These are phyloP conservation scores for Leishmania braziliensis DNA, from an alignment of 208 protist genomes.

Conservation along the genomic window DNA sequence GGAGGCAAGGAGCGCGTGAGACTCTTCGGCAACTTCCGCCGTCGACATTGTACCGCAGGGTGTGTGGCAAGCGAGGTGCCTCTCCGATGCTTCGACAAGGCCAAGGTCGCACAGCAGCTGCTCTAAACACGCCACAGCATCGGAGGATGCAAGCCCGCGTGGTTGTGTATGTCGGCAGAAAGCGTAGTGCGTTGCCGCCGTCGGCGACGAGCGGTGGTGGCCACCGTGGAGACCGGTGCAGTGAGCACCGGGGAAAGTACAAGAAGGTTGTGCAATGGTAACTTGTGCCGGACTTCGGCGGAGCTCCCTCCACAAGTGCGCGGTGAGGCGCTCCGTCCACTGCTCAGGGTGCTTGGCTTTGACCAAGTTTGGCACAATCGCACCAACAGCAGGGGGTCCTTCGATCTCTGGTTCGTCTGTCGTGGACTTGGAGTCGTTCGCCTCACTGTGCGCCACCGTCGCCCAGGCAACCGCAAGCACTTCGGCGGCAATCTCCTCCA, in stretches of 20 bases:
- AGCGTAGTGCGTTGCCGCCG: background rate
- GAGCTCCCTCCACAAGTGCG: constrained; percentile 5
- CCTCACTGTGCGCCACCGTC: background rate
- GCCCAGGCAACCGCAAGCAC: background rate
- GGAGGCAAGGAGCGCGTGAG: constrained; percentile 5
- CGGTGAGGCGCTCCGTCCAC: background rate
- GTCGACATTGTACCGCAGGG: background rate
- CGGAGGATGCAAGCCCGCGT: background rate
- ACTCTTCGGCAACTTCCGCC: constrained; percentile 4
- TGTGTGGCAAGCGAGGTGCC: background rate
- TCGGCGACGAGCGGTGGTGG: background rate
- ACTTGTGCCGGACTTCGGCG: background rate
- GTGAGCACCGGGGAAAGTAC: background rate
- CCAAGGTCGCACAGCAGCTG: constrained; percentile 1
- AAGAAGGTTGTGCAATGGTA: background rate
- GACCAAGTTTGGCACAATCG: background rate
- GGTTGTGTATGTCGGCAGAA: background rate
- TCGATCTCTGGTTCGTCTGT: background rate
- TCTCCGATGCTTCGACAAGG: background rate
- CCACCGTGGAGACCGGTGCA: background rate
- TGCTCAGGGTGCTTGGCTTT: background rate
- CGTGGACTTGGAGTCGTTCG: background rate
- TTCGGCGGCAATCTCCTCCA: constrained; percentile 4
- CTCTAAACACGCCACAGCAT: constrained; percentile 6
- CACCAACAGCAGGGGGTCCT: too few relatives aligned